Evolutionary conservation across 2,329 filamentous ascomycete genomes (phyloP), one percentile per base, ranked within the genome.

Genomic region (Chaetomiaceae sp.): DNA sequence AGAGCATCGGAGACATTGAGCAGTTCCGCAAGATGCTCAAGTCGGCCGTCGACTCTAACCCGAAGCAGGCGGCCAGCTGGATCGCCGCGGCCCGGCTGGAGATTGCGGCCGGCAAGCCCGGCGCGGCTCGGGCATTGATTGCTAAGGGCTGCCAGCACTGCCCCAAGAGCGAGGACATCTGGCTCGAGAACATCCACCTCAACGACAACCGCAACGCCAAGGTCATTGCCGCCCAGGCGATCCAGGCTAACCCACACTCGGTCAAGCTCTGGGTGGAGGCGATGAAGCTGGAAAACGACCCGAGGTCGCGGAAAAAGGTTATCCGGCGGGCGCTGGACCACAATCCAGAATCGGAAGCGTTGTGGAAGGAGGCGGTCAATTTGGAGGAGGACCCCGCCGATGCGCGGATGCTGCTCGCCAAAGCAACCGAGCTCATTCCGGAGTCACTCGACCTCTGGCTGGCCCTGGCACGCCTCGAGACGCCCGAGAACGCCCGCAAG

Each of bases 301-400:
- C 83, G 1, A 82, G 86, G 55, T 89, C 90, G 11, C 95, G 95
- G 72, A 97, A 97, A 73, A 85, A 91, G 66, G 94, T 99, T 7
- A 84, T 96, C 31, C 83, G 91, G 51, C 89, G 95, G 66, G 95
- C 94, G 0, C 78, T 99, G 40, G 89, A 97, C 64, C 87, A 96
- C 65, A 88, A 96, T 37, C 91, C 91, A 0, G 90, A 96, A 65
- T 97, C 92, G 0, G 94, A 97, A 44, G 87, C 89, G 38, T 80
- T 99, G n/a, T 99, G 94, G 94, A 99, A 97, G 68, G 91, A 95
- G 67, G 87, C 92, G 5, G 92, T 99, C 58, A 97, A 97, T 63
- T 75, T 97, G 51, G 94, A 97, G 66, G 92, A 96, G 65, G 87
- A 96, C 62, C 82, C 88, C 0, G 87, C 86, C 27, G 91, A 96